Base-by-base conservation (phyloP, 2,329 filamentous ascomycete species). In the Botrytis aclada region DNA sequence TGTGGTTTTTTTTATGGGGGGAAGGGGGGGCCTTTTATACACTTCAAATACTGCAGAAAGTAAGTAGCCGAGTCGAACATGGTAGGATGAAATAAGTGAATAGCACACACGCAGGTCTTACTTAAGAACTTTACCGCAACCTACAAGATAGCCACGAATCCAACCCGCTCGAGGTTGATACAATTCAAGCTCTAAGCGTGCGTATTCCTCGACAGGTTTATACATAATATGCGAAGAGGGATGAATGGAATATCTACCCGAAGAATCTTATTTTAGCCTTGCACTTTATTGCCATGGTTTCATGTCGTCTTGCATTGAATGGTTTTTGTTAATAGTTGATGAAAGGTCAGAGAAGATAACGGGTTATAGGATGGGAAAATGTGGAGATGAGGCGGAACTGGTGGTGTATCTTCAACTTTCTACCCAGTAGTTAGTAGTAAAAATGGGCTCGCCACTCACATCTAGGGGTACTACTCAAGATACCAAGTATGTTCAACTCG, bases 341-440 rank as follows among this genome's bases (percentile, higher is more conserved):
- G 25, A 51, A n/a, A 51, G 1, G 25, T 7, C 6, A 14, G 25
- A n/a, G 2, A n/a, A 51, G 10, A n/a, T 0, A n/a, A n/a, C 3
- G 12, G 4, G n/a, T 51, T 6, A 14, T n/a, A 14, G 47, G 4
- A 51, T 3, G 10, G 4, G 10, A 25, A 51, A n/a, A 51, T 6
- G n/a, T 2, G 12, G 14, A 4, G 4, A n/a, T n/a, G 1, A 51
- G 14, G 2, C 4, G 14, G 2, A 5, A 7, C 1, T 7, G 7
- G 18, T 9, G 22, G 43, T 45, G 43, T 45, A 2, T 8, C 43
- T 45, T 45, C 43, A 45, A 3, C 3, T 22, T 45, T 45, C 8
- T 9, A 45, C 5, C 7, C 47, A 7, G 47, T n/a, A 14, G 4
- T n/a, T 25, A 3, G 10, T 51, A 51, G 10, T 51, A n/a, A n/a